A percentile compares a stretch with the other conserved stretches of the same genome.
phyloP scores from a whole-genome alignment of 2,329 filamentous ascomycete species.

The Pseudopyricularia cyperi region DNA sequence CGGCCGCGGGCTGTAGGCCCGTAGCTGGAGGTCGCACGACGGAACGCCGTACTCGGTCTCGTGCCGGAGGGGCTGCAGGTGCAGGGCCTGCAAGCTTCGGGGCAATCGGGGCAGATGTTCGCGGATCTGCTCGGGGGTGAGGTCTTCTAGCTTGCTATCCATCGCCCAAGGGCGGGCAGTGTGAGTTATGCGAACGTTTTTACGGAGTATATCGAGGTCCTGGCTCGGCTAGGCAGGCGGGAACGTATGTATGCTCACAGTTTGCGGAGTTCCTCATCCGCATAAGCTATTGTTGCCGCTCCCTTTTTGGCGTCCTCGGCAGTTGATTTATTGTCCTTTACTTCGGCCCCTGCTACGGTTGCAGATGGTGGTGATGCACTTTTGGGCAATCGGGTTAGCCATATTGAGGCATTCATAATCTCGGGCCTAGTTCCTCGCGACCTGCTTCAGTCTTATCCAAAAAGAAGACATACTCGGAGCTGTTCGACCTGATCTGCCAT shows the following conservation, averaged over 20 bases:
- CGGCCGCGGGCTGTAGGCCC: slow-evolving; percentile 80
- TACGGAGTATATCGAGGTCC: too few relatives aligned
- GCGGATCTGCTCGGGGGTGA: not conserved
- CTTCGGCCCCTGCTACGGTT: too few relatives aligned
- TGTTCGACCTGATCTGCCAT: slow-evolving; percentile 4
- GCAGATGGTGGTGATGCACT: too few relatives aligned
- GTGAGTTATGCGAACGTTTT: not conserved
- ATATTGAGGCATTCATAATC: too few relatives aligned
- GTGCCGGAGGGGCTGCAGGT: slow-evolving; percentile 72
- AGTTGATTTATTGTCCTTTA: too few relatives aligned
- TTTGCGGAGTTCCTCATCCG: too few relatives aligned
- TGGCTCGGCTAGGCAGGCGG: too few relatives aligned
- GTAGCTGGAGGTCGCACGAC: slow-evolving; percentile 80
- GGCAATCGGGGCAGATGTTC: slow-evolving; percentile 42
- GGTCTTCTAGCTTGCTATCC: not conserved
- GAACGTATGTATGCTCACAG: too few relatives aligned
- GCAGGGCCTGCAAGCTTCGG: slow-evolving; percentile 70
- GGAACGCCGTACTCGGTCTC: slow-evolving; percentile 64
- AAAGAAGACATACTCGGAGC: slow-evolving; percentile 6
- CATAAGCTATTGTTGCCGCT: too few relatives aligned
- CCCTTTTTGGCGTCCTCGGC: too few relatives aligned
- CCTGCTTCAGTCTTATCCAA: not conserved
- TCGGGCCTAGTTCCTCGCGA: too few relatives aligned
- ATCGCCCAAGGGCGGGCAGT: not conserved
- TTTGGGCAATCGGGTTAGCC: too few relatives aligned